Conservation (phyloP, 345 rosid genomes). For the Kandelia obovata region DNA sequence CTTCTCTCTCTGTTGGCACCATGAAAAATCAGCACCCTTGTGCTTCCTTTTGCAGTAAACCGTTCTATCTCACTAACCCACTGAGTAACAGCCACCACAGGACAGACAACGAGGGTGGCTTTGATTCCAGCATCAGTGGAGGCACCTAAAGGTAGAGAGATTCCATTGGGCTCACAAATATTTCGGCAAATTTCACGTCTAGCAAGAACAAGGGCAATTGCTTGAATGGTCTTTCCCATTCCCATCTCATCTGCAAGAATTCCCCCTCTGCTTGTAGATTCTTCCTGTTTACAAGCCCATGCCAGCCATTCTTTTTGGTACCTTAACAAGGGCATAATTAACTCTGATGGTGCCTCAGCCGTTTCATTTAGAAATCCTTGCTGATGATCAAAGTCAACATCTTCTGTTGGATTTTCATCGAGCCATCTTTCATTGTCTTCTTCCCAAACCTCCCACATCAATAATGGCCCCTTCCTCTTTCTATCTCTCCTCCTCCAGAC, state of each 20-base stretch:
- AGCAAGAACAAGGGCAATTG: slow-evolving; percentile 89
- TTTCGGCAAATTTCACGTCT: slow-evolving; percentile 41
- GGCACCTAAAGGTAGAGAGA: slow-evolving; percentile 25
- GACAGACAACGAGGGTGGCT: slow-evolving; percentile 86
- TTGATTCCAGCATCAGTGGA: slow-evolving; percentile 33
- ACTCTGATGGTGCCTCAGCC: slow-evolving; percentile 61
- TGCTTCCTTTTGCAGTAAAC: slow-evolving; percentile 75
- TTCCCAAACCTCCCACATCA: slow-evolving; percentile 82
- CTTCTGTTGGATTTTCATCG: slow-evolving; percentile 42
- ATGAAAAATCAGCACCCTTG: slow-evolving; percentile 74
- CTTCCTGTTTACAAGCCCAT: slow-evolving; percentile 91
- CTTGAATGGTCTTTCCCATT: slow-evolving; percentile 98
- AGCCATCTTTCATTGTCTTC: slow-evolving; percentile 61
- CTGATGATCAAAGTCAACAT: slow-evolving; percentile 58
- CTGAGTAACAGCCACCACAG: slow-evolving; percentile 86
- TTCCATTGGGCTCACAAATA: slow-evolving; percentile 13
- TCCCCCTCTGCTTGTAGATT: slow-evolving; percentile 60
- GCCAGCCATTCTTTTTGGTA: slow-evolving; percentile 96
- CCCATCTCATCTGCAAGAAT: slow-evolving; percentile 99
- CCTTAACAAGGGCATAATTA: slow-evolving; percentile 69
- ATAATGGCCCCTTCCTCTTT: slow-evolving; percentile 23
- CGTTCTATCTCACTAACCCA: slow-evolving; percentile 80
- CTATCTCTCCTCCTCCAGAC: slow-evolving; percentile 28
- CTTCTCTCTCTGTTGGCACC: slow-evolving; percentile 66
- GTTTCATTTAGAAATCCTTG: slow-evolving; percentile 45